These are phyloP conservation scores for Mycogone perniciosa DNA, from an alignment of 2,329 filamentous ascomycete genomes.

Conservation along the genomic window DNA sequence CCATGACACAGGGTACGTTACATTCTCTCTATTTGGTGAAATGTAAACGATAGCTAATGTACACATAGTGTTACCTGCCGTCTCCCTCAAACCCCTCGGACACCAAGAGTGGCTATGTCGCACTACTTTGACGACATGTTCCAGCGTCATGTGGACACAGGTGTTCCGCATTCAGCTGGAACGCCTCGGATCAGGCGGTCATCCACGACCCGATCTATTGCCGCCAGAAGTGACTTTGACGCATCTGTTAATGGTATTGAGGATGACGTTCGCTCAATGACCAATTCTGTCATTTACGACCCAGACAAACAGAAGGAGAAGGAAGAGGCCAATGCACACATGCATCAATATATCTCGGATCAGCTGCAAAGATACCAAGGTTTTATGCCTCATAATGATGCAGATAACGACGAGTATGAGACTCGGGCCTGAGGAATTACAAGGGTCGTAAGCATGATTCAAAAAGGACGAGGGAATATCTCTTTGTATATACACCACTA, in stretches of 20 bases:
- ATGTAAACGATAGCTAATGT: constrained; percentile 32
- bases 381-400: constrained; percentile 16
- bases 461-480: background rate
- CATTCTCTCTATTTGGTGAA: background rate
- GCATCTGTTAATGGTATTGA: constrained; percentile 41
- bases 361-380: constrained; percentile 65
- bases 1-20: constrained; percentile 84
- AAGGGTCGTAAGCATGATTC: background rate
- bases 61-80: constrained; percentile 69
- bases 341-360: constrained; percentile 75
- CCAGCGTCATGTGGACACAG: constrained; percentile 34
- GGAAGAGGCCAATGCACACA: constrained; percentile 58
- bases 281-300: constrained; percentile 28
- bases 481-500: background rate
- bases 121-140: constrained; percentile 96
- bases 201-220: constrained; percentile 77
- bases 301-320: constrained; percentile 42
- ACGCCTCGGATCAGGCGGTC: constrained; percentile 63
- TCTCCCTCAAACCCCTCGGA: constrained; percentile 86
- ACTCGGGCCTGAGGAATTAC: constrained; percentile 27
- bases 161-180: constrained; percentile 30
- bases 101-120: constrained; percentile 72
- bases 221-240: constrained; percentile 73
- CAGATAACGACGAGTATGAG: constrained; percentile 42
- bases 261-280: constrained; percentile 29